phyloP scores from a whole-genome alignment of 495 filamentous ascomycete species.

The Penicillium bovifimosum region DNA sequence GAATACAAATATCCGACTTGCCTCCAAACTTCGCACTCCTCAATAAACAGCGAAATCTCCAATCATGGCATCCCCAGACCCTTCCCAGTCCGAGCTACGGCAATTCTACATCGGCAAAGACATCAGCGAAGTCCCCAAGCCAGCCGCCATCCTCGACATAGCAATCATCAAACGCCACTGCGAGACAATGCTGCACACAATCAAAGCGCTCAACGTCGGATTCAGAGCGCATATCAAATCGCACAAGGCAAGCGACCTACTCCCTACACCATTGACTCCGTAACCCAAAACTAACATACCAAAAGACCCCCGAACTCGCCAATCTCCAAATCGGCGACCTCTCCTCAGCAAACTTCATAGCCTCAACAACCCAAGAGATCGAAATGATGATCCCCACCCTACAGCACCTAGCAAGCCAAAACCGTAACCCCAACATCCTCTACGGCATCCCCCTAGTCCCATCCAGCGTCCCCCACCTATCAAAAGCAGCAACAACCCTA shows the following conservation, averaged over 20 bases:
- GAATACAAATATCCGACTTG: neutral
- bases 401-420: slow-evolving; percentile 46
- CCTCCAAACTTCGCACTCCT: too few relatives aligned
- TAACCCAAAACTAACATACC: neutral
- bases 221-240: slow-evolving; percentile 85
- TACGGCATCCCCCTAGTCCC: slow-evolving; percentile 70
- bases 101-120: slow-evolving; percentile 56
- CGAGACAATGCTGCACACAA: slow-evolving; percentile 63
- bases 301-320: slow-evolving; percentile 66
- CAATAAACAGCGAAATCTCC: neutral
- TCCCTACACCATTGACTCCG: neutral
- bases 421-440: slow-evolving; percentile 59
- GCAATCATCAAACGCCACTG: slow-evolving; percentile 67
- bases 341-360: slow-evolving; percentile 56
- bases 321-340: slow-evolving; percentile 63
- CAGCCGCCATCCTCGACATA: slow-evolving; percentile 64
- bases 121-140: slow-evolving; percentile 57
- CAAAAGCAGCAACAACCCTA: slow-evolving; percentile 42
- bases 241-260: slow-evolving; percentile 58
- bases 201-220: slow-evolving; percentile 50
- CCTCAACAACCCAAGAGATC: slow-evolving; percentile 74
- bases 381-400: slow-evolving; percentile 63
- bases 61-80: slow-evolving; percentile 6
- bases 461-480: slow-evolving; percentile 55
- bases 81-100: slow-evolving; percentile 25